Evolutionary conservation across 1,284 basidiomycete species (phyloP), one percentile per base, ranked within the genome.

Genomic region (Puccinia triticina): DNA sequence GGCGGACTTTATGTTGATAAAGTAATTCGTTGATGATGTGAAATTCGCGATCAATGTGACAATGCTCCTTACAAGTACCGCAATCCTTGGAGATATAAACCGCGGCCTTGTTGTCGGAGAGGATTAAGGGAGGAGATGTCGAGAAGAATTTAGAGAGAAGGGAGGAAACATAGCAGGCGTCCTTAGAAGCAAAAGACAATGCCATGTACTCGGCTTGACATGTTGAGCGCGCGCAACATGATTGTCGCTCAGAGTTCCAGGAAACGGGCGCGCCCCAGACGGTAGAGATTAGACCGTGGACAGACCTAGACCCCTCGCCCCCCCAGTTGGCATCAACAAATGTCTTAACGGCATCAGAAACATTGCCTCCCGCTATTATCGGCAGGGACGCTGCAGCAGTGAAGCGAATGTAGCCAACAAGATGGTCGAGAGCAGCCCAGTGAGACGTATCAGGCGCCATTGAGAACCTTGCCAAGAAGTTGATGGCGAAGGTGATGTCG

Each of bases 301-400:
- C n/a, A n/a, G n/a, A n/a, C n/a, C n/a, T n/a, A n/a, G n/a, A n/a
- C n/a, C n/a, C 48, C 23, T 71, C 67, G 2, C 67, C 67, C 18
- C 67, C 67, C 67, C 67, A 43, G 26, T 50, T 71, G 5, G 67
- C 67, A 46, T 71, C 67, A 2, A 43, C 26, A 43, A 16, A 71
- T 2, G 26, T 43, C 3, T 8, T 3, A 21, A 64, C 12, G 32
- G 7, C n/a, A n/a, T n/a, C n/a, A n/a, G n/a, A n/a, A n/a, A n/a
- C 26, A 16, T 29, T 21, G 5, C 21, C 61, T 4, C 11, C 4
- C 18, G 57, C 16, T 7, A 67, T n/a, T 1, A 67, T 23, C 23
- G 34, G 40, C 37, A 67, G 43, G 10, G 46, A 23, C 10, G n/a
- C 5, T n/a, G 10, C 32, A 5, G 32, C 16, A 26, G 32, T 74